phyloP scores from a whole-genome alignment of 345 rosid species.

The Tarenaya hassleriana region DNA sequence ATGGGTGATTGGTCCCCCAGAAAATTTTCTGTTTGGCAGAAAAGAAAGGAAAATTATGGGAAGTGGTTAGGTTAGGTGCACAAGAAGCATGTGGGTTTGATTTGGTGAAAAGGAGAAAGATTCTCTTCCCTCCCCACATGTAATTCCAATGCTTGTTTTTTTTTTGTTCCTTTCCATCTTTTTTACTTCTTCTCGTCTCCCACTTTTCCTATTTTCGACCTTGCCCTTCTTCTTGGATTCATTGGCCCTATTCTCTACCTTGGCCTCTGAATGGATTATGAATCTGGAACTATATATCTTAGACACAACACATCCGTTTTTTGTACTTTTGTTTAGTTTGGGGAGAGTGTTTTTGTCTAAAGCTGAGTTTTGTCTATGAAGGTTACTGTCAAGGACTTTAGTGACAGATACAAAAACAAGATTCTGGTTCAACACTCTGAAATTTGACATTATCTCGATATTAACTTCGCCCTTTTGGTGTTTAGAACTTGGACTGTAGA shows the following conservation, averaged over 20 bases:
- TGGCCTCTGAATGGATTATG: no score
- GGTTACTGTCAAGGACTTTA: no score
- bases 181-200: not conserved
- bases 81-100: conserved; percentile 35
- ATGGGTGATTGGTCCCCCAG: conserved; percentile 7
- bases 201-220: not conserved
- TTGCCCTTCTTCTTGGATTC: not conserved
- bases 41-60: conserved; percentile 24
- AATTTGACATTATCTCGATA: no score
- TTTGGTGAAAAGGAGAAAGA: conserved; percentile 19
- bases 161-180: not conserved
- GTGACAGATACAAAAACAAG: no score
- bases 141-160: conserved; percentile 22
- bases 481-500: no score
- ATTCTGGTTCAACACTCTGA: no score
- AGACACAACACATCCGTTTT: no score
- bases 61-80: conserved; percentile 33
- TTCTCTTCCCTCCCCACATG: conserved; percentile 25
- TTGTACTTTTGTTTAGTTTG: no score
- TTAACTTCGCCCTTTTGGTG: no score
- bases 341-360: no score
- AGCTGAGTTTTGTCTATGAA: no score
- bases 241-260: not conserved
- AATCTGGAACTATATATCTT: no score
- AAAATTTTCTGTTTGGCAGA: conserved; percentile 14